phyloP scores from a whole-genome alignment of 306 rosid genomes.

The Arachis stenosperma region DNA sequence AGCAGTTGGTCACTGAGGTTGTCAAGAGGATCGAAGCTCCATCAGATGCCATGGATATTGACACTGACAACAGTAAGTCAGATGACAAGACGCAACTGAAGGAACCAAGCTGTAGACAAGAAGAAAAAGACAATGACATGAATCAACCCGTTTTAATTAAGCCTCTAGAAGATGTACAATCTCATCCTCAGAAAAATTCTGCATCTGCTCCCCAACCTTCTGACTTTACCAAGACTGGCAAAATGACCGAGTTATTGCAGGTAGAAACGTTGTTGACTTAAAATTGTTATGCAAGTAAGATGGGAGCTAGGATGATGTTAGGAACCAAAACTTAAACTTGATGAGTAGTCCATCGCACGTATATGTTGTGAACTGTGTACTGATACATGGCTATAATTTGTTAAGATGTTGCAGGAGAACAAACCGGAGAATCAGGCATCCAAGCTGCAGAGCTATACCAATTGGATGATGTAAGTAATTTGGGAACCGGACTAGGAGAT shows the following conservation, averaged over 20 bases:
- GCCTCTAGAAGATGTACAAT: constrained; percentile 66
- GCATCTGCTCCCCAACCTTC: constrained; percentile 44
- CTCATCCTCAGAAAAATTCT: constrained; percentile 39
- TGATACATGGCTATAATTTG: constrained; percentile 33
- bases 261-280: constrained; percentile 48
- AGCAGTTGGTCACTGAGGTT: constrained; percentile 59
- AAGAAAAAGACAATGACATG: constrained; percentile 43
- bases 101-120: constrained; percentile 37
- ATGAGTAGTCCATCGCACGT: constrained; percentile 14
- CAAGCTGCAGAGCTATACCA: constrained; percentile 44
- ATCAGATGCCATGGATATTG: constrained; percentile 43
- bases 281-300: neutral
- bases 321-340: neutral
- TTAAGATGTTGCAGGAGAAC: constrained; percentile 69
- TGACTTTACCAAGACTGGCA: constrained; percentile 53
- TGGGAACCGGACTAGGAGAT: constrained; percentile 43
- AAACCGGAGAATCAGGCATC: constrained; percentile 48
- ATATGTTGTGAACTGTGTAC: constrained; percentile 12
- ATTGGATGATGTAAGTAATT: constrained; percentile 43
- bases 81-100: constrained; percentile 39
- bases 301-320: neutral
- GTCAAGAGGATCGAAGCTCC: constrained; percentile 56
- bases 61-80: constrained; percentile 43
- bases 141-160: constrained; percentile 57
- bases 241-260: constrained; percentile 78